Percentiles rank a stretch among this genome's conserved stretches.
Conservation (phyloP, 2,329 filamentous ascomycete genomes). For the Cercospora sojina region DNA sequence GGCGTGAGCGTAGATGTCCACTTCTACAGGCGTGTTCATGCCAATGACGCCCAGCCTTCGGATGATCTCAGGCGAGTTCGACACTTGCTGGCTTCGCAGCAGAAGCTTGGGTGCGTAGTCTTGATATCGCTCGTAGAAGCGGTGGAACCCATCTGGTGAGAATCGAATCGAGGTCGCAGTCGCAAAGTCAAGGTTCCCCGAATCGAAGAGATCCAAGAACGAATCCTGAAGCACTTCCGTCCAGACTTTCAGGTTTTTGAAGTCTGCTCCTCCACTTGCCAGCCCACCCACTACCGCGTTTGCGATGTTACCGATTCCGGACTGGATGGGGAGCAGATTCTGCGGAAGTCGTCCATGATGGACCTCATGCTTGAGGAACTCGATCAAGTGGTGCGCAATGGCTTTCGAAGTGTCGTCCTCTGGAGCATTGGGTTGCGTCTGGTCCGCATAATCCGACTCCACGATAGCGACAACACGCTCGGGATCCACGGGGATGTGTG, state of each 20-base stretch:
- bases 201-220: conserved; percentile 90
- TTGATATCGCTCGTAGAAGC: conserved; percentile 86
- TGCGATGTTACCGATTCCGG: conserved; percentile 88
- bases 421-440: conserved; percentile 70
- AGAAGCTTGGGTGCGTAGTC: conserved; percentile 77
- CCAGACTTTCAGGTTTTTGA: conserved; percentile 87
- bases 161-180: conserved; percentile 89
- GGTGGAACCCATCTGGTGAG: conserved; percentile 85
- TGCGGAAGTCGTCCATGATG: conserved; percentile 70
- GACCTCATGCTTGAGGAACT: conserved; percentile 85
- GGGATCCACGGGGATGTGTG: conserved; percentile 78
- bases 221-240: conserved; percentile 91
- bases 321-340: conserved; percentile 78
- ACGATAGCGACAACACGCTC: conserved; percentile 82
- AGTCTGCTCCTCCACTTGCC: conserved; percentile 69
- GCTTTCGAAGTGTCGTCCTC: conserved; percentile 70
- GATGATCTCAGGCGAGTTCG: conserved; percentile 89
- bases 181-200: conserved; percentile 81
- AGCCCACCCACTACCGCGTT: conserved; percentile 88
- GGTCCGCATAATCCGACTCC: conserved; percentile 80
- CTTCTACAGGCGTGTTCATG: conserved; percentile 94
- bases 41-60: conserved; percentile 81
- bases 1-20: conserved; percentile 91
- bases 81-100: conserved; percentile 82
- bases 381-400: conserved; percentile 78